phyloP scores from a whole-genome alignment of 768 basidiomycete species.

The Lactarius hatsudake region DNA sequence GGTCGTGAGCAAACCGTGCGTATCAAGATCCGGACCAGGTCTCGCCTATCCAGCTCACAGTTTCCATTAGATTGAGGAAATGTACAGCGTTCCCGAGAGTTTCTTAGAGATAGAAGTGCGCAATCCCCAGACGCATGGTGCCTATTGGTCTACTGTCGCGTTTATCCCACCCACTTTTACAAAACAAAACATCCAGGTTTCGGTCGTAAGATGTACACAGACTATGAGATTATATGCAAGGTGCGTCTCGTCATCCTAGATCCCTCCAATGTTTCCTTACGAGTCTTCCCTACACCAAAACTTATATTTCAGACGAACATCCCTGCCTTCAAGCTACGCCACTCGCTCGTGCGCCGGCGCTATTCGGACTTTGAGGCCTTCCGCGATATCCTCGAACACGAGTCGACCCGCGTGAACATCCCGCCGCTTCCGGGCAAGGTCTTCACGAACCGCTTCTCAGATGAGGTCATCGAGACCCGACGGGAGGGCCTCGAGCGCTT shows the following conservation, averaged over 20 bases:
- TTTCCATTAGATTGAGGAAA: slow-evolving; percentile 80
- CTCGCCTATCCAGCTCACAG: slow-evolving; percentile 1
- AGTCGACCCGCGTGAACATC: slow-evolving; percentile 96
- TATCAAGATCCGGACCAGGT: not conserved
- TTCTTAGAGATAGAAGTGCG: slow-evolving; percentile 97
- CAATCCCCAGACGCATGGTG: slow-evolving; percentile 96
- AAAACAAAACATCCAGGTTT: slow-evolving; percentile 54
- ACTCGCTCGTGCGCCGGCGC: slow-evolving; percentile 59
- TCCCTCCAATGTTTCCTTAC: not conserved
- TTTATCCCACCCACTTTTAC: not conserved
- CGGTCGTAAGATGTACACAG: slow-evolving; percentile 98
- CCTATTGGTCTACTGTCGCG: slow-evolving; percentile 27
- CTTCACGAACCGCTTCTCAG: slow-evolving; percentile 96
- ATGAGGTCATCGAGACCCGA: slow-evolving; percentile 91
- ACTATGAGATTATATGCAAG: slow-evolving; percentile 98
- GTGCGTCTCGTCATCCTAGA: slow-evolving; percentile 40
- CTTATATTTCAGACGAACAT: slow-evolving; percentile 78
- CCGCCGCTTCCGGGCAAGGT: slow-evolving; percentile 97
- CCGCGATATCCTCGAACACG: slow-evolving; percentile 95
- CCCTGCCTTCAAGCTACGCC: slow-evolving; percentile 91
- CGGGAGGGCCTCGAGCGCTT: slow-evolving; percentile 94
- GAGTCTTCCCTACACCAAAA: not conserved
- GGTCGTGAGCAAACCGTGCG: slow-evolving; percentile 42
- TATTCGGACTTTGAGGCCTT: slow-evolving; percentile 82
- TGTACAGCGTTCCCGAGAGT: slow-evolving; percentile 96